phyloP scores from a whole-genome alignment of 176 grass and related monocot species.

The Rhynchospora tenuis region DNA sequence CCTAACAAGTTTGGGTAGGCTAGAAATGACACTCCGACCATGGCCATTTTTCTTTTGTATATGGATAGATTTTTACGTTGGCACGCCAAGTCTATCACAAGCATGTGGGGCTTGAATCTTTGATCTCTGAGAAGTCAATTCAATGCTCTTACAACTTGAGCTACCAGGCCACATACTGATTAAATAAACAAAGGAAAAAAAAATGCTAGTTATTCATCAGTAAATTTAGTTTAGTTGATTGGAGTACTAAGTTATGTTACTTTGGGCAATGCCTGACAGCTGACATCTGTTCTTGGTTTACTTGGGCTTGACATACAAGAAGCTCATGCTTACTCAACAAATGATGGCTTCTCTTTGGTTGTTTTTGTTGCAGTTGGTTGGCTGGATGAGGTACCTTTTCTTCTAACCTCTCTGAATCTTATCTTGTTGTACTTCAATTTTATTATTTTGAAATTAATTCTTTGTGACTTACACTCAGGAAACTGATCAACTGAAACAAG shows the following conservation, averaged over 20 bases:
- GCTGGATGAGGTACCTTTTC: constrained; percentile 52
- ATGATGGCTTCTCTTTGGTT: constrained; percentile 71
- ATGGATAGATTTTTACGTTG: no score
- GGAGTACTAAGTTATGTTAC: neutral
- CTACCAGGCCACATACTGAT: no score
- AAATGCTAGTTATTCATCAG: neutral
- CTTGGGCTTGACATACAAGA: constrained; percentile 88
- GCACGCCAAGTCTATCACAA: no score
- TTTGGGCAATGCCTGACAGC: constrained; percentile 32
- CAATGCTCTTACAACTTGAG: no score
- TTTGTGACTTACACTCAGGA: neutral
- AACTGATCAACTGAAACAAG: constrained; percentile 6
- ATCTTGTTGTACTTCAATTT: neutral
- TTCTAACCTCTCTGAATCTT: neutral
- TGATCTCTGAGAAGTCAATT: no score
- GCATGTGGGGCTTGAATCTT: no score
- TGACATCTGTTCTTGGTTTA: constrained; percentile 70
- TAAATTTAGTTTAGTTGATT: neutral
- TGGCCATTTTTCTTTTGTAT: no score
- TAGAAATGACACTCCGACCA: no score
- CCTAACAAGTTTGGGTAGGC: no score
- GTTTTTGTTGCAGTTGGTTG: constrained; percentile 80
- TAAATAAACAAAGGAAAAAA: neutral
- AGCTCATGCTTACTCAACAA: constrained; percentile 89
- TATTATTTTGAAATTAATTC: neutral